Evolutionary conservation across 169 alveolate species (phyloP).

Genomic region (Eimeria praecox): DNA sequence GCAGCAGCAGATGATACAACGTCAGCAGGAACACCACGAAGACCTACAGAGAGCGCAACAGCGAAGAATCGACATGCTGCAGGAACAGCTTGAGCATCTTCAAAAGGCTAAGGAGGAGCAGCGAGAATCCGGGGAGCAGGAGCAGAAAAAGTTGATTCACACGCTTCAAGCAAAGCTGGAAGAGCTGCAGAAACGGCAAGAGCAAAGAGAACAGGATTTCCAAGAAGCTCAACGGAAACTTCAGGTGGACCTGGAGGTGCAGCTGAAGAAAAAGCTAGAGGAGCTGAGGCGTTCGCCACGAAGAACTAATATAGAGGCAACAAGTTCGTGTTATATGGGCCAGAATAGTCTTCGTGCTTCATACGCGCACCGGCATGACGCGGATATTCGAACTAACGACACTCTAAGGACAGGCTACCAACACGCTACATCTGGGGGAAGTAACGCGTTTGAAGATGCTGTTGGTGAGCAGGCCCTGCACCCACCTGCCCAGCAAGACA

Average conservation of each 20-base stretch:
- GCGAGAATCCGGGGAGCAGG: conserved; percentile 65
- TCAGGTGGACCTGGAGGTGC: conserved; percentile 57
- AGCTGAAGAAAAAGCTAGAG: conserved; percentile 43
- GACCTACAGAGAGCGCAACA: conserved; percentile 73
- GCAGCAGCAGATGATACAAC: conserved; percentile 71
- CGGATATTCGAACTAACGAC: conserved; percentile 18
- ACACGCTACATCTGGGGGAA: not conserved
- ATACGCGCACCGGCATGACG: not conserved
- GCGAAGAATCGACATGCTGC: conserved; percentile 63
- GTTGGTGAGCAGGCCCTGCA: conserved; percentile 4
- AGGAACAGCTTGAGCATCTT: conserved; percentile 62
- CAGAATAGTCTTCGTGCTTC: not conserved
- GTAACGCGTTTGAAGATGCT: not conserved
- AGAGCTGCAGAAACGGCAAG: conserved; percentile 61
- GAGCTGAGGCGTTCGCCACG: conserved; percentile 51
- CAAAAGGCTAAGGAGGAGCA: conserved; percentile 58
- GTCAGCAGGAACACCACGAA: conserved; percentile 74
- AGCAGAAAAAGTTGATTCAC: conserved; percentile 53
- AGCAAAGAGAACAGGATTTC: conserved; percentile 55
- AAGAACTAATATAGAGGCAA: not conserved
- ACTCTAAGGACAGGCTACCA: not conserved
- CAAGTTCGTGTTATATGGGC: conserved; percentile 1
- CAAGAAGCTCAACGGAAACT: conserved; percentile 66
- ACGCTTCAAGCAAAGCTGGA: conserved; percentile 63
- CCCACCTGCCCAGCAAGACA: conserved; percentile 13